These are phyloP conservation scores for Nigrospora oryzae DNA, from an alignment of 2,329 filamentous ascomycete genomes.

Conservation along the genomic window DNA sequence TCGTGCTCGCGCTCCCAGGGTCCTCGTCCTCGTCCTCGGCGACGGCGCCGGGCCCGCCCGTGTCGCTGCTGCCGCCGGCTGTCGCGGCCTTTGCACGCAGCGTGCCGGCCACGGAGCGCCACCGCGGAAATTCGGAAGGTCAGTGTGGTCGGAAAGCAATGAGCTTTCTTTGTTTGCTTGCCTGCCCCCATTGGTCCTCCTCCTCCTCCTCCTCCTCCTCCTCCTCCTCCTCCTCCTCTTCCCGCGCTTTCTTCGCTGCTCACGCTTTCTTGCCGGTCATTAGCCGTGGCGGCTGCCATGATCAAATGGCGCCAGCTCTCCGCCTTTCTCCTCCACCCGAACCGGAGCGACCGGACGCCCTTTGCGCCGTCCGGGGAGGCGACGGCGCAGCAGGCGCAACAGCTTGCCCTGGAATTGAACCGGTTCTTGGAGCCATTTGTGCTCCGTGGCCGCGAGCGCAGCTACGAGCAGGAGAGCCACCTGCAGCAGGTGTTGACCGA, in stretches of 20 bases:
- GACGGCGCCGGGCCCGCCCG: background rate
- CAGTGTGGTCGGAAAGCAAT: background rate
- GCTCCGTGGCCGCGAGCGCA: slow-evolving; percentile 11
- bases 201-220: too few relatives aligned
- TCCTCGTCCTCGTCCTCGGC: too few relatives aligned
- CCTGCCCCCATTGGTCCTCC: too few relatives aligned
- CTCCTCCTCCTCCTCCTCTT: too few relatives aligned
- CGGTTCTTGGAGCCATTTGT: slow-evolving; percentile 25
- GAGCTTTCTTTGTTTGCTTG: too few relatives aligned
- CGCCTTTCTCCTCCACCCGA: slow-evolving; percentile 28
- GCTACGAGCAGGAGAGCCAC: slow-evolving; percentile 25
- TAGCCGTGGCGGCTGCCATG: slow-evolving; percentile 22
- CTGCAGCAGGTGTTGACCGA: slow-evolving; percentile 29
- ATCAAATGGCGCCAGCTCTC: slow-evolving; percentile 33
- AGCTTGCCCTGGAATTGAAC: slow-evolving; percentile 23
- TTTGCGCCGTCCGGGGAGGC: slow-evolving; percentile 19
- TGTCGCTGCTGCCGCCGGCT: background rate
- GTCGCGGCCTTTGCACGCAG: background rate
- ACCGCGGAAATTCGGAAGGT: background rate
- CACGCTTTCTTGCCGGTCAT: too few relatives aligned
- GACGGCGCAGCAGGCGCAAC: slow-evolving; percentile 19
- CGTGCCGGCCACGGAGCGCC: background rate
- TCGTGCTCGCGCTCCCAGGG: background rate
- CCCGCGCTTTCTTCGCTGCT: too few relatives aligned
- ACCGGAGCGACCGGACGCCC: slow-evolving; percentile 24